Percentiles rank a stretch among this genome's conserved stretches.
Conservation (phyloP, 495 filamentous ascomycete genomes). For the Penicillium tannophilum region DNA sequence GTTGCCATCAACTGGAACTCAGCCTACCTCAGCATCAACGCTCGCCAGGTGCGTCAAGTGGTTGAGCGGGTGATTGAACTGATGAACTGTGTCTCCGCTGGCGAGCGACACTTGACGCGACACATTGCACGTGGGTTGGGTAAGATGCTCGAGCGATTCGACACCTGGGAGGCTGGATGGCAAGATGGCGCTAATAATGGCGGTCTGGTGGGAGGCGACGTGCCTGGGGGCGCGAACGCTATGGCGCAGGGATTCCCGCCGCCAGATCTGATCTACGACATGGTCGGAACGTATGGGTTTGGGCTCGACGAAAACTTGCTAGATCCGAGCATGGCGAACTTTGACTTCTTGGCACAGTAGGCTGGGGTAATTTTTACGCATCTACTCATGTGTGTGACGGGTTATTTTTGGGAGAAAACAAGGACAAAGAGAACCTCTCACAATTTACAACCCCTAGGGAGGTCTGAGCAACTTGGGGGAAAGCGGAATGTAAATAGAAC, state of each 20-base stretch:
- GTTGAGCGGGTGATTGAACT: constrained; percentile 54
- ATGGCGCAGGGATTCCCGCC: constrained; percentile 52
- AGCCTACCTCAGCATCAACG: constrained; percentile 46
- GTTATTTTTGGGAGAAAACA: constrained; percentile 7
- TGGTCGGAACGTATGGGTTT: constrained; percentile 53
- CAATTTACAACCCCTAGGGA: neutral
- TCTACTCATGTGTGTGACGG: neutral
- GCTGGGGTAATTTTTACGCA: neutral
- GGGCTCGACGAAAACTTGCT: constrained; percentile 50
- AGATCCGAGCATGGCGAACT: constrained; percentile 50
- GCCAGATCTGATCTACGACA: constrained; percentile 51
- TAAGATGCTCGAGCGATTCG: constrained; percentile 54
- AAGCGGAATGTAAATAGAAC: constrained; percentile 19
- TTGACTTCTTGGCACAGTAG: constrained; percentile 47
- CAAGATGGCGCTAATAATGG: constrained; percentile 26
- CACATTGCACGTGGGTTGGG: constrained; percentile 56
- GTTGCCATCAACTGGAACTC: constrained; percentile 58
- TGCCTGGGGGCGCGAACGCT: constrained; percentile 48
- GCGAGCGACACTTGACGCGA: constrained; percentile 54
- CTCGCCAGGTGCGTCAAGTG: constrained; percentile 47
- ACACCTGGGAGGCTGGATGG: constrained; percentile 46
- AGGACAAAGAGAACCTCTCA: neutral
- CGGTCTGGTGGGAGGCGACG: constrained; percentile 22
- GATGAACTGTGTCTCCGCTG: constrained; percentile 54
- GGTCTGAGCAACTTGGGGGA: constrained; percentile 5